These are phyloP conservation scores for Amauroascus verrucosus DNA, from an alignment of 2,329 filamentous ascomycete genomes.

Conservation along the genomic window DNA sequence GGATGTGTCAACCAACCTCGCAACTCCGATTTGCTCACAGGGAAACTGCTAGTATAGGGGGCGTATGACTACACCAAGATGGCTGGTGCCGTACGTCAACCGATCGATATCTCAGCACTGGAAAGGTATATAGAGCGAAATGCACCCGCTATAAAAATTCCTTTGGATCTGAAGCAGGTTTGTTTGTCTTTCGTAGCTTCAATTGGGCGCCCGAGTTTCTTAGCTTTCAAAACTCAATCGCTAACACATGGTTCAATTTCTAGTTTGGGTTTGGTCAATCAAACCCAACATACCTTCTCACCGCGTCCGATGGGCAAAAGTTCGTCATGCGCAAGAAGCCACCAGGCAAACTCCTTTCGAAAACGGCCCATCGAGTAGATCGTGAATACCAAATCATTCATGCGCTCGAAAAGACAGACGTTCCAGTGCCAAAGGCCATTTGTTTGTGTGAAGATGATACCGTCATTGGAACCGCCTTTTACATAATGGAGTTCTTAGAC, in stretches of 20 bases:
- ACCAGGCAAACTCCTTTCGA: conserved; percentile 83
- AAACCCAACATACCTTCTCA: conserved; percentile 93
- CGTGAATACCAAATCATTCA: conserved; percentile 87
- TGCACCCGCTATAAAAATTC: conserved; percentile 74
- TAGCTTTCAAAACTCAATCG: not conserved
- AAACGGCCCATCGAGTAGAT: conserved; percentile 92
- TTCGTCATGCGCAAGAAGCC: conserved; percentile 97
- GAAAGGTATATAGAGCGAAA: conserved; percentile 66
- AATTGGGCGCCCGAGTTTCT: not conserved
- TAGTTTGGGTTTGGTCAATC: conserved; percentile 96
- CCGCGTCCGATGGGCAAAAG: conserved; percentile 54
- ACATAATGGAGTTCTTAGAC: conserved; percentile 93
- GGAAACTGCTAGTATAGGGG: not conserved
- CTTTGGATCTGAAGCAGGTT: conserved; percentile 84
- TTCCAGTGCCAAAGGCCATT: conserved; percentile 75
- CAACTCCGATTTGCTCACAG: not conserved
- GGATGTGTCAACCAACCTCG: not conserved
- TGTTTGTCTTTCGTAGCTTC: conserved; percentile 13
- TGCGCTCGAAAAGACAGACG: conserved; percentile 66
- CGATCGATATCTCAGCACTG: conserved; percentile 70
- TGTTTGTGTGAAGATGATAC: conserved; percentile 73
- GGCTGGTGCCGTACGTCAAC: conserved; percentile 83
- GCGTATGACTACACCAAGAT: conserved; percentile 35
- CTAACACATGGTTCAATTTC: not conserved
- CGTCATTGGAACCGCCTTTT: conserved; percentile 84